phyloP scores from a whole-genome alignment of 1,284 basidiomycete species.

The Mycosarcoma maydis region DNA sequence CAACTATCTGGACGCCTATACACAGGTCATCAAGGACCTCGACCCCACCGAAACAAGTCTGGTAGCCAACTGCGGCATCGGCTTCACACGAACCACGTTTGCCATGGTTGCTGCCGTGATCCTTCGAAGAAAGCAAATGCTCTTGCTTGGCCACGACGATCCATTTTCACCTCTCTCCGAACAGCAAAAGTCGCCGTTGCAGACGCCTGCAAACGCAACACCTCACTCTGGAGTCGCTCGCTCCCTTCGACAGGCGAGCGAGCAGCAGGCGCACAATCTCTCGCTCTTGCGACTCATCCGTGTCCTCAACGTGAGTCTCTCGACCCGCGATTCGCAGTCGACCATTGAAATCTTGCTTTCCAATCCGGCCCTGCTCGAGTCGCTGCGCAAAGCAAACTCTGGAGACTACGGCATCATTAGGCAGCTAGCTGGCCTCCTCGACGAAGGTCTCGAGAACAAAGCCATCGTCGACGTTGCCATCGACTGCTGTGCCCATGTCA shows the following conservation, averaged over 20 bases:
- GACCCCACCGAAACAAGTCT: slow-evolving; percentile 84
- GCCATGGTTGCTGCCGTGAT: slow-evolving; percentile 95
- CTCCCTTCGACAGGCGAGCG: slow-evolving; percentile 61
- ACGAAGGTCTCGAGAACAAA: slow-evolving; percentile 62
- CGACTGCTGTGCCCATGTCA: slow-evolving; percentile 62
- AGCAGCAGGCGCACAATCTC: slow-evolving; percentile 83
- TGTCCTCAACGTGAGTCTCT: slow-evolving; percentile 80
- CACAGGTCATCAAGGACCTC: slow-evolving; percentile 80
- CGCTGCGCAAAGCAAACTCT: slow-evolving; percentile 58
- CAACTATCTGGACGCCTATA: slow-evolving; percentile 82
- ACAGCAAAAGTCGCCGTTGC: slow-evolving; percentile 32
- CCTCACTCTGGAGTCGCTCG: slow-evolving; percentile 45
- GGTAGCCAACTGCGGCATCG: slow-evolving; percentile 97
- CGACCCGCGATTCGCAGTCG: slow-evolving; percentile 48
- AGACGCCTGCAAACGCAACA: slow-evolving; percentile 25
- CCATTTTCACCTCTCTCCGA: slow-evolving; percentile 71
- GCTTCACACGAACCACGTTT: slow-evolving; percentile 94
- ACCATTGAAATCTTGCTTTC: slow-evolving; percentile 60
- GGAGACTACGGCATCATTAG: slow-evolving; percentile 64
- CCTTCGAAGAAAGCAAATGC: slow-evolving; percentile 84
- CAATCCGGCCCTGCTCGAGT: slow-evolving; percentile 58
- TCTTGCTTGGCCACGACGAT: slow-evolving; percentile 79
- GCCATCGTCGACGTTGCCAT: slow-evolving; percentile 62
- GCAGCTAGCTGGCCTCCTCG: slow-evolving; percentile 61
- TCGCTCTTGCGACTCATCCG: slow-evolving; percentile 85